phyloP scores from a whole-genome alignment of 1,284 basidiomycete genomes.

The Veloboletus limbatus region DNA sequence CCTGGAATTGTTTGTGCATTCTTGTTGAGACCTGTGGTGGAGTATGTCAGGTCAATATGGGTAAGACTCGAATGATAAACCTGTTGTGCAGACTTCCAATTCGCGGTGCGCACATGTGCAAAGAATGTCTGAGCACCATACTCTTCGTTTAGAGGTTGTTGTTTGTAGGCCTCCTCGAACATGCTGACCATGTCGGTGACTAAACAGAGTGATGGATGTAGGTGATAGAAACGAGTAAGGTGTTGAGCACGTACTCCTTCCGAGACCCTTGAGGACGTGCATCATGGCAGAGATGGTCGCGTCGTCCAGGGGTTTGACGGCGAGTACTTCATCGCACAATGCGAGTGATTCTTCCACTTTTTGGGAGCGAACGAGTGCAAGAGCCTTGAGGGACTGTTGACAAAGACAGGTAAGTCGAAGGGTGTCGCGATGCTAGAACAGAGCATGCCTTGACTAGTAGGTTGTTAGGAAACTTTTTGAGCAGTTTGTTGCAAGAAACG shows the following conservation, averaged over 20 bases:
- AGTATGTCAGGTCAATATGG: conserved; percentile 6
- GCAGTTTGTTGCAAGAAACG: conserved; percentile 77
- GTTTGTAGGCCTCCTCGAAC: conserved; percentile 79
- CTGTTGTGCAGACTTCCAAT: conserved; percentile 81
- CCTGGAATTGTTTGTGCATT: conserved; percentile 75
- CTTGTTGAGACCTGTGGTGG: conserved; percentile 60
- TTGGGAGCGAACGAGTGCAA: conserved; percentile 76
- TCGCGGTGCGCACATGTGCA: conserved; percentile 70
- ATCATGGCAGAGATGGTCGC: conserved; percentile 74
- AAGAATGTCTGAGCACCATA: conserved; percentile 81
- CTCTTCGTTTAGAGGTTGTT: conserved; percentile 76
- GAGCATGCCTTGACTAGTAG: conserved; percentile 64
- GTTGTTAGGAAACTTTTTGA: conserved; percentile 77
- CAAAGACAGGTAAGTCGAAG: conserved; percentile 1
- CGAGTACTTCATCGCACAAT: conserved; percentile 78
- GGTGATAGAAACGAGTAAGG: neutral
- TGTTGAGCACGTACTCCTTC: conserved; percentile 56
- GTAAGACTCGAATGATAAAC: conserved; percentile 33
- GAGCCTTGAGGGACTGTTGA: conserved; percentile 69
- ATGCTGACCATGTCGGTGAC: conserved; percentile 75
- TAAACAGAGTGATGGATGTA: conserved; percentile 28
- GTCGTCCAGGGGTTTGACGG: conserved; percentile 65
- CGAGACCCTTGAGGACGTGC: conserved; percentile 73
- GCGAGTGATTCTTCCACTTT: conserved; percentile 78
- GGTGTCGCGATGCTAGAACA: neutral